phyloP scores from a whole-genome alignment of 768 basidiomycete genomes.

The Boletus rex-veris region DNA sequence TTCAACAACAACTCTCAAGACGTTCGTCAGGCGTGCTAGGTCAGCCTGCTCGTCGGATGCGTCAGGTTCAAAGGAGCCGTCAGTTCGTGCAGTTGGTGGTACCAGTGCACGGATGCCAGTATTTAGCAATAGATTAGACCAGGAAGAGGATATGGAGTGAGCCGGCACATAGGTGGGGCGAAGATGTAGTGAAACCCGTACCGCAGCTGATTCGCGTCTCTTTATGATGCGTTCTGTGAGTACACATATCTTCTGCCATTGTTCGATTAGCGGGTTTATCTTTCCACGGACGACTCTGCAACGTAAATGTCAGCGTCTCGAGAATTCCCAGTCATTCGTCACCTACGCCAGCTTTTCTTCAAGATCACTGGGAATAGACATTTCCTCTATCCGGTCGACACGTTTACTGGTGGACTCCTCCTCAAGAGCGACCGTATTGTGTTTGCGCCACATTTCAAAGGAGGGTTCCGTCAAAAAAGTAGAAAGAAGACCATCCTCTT shows the following conservation, averaged over 20 bases:
- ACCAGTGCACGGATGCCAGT: constrained; percentile 28
- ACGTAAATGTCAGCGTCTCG: neutral
- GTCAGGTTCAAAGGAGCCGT: constrained; percentile 21
- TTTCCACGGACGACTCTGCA: constrained; percentile 70
- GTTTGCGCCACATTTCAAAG: constrained; percentile 86
- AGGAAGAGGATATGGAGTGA: constrained; percentile 64
- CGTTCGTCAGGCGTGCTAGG: constrained; percentile 77
- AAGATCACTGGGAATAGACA: constrained; percentile 89
- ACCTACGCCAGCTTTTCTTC: constrained; percentile 82
- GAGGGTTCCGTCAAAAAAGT: constrained; percentile 81
- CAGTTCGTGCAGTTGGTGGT: constrained; percentile 9
- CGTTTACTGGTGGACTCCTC: constrained; percentile 84
- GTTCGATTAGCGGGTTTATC: constrained; percentile 75
- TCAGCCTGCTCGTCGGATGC: constrained; percentile 63
- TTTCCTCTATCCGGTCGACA: constrained; percentile 80
- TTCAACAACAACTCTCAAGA: constrained; percentile 72
- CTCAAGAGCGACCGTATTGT: constrained; percentile 69
- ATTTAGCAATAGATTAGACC: constrained; percentile 32
- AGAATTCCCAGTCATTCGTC: neutral
- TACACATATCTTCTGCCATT: constrained; percentile 88
- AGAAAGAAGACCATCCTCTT: constrained; percentile 78
- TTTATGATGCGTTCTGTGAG: constrained; percentile 85
- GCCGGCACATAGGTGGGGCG: constrained; percentile 61
- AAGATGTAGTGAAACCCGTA: constrained; percentile 64
- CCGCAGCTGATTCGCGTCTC: constrained; percentile 89